These are phyloP conservation scores for Tulasnella sp. DNA, from an alignment of 768 basidiomycete genomes.

Conservation along the genomic window DNA sequence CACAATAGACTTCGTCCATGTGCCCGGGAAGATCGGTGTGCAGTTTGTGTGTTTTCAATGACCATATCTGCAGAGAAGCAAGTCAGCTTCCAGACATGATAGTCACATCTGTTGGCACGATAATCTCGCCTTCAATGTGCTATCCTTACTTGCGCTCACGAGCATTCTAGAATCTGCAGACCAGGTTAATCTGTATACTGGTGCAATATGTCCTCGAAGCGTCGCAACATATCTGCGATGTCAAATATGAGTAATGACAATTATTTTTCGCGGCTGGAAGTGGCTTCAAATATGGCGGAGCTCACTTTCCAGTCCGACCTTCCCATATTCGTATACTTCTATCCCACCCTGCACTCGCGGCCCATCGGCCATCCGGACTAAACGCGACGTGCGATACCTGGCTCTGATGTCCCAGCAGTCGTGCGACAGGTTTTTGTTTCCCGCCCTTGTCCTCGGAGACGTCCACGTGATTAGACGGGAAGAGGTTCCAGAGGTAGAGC, in stretches of 20 bases:
- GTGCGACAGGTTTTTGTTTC: slow-evolving; percentile 57
- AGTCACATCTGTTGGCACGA: not conserved
- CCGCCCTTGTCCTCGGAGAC: slow-evolving; percentile 28
- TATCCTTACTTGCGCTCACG: slow-evolving; percentile 91
- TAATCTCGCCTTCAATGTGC: slow-evolving; percentile 76
- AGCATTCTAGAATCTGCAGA: slow-evolving; percentile 86
- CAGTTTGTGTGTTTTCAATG: slow-evolving; percentile 91
- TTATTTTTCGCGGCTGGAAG: not conserved
- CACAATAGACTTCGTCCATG: slow-evolving; percentile 96
- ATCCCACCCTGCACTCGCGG: slow-evolving; percentile 86
- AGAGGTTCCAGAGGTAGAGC: slow-evolving; percentile 87
- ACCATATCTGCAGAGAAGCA: slow-evolving; percentile 64
- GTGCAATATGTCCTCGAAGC: slow-evolving; percentile 82
- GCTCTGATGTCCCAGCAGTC: slow-evolving; percentile 89
- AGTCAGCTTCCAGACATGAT: not conserved
- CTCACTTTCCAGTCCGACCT: slow-evolving; percentile 39
- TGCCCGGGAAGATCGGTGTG: slow-evolving; percentile 91
- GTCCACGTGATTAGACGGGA: slow-evolving; percentile 36
- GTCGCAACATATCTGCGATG: slow-evolving; percentile 72
- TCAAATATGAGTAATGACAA: not conserved
- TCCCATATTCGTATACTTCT: slow-evolving; percentile 90
- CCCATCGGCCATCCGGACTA: slow-evolving; percentile 86
- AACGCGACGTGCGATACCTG: slow-evolving; percentile 91
- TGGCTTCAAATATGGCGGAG: slow-evolving; percentile 1
- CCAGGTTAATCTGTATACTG: slow-evolving; percentile 93